phyloP scores from a whole-genome alignment of 352 stramenopile species.

The Phytophthora kernoviae region DNA sequence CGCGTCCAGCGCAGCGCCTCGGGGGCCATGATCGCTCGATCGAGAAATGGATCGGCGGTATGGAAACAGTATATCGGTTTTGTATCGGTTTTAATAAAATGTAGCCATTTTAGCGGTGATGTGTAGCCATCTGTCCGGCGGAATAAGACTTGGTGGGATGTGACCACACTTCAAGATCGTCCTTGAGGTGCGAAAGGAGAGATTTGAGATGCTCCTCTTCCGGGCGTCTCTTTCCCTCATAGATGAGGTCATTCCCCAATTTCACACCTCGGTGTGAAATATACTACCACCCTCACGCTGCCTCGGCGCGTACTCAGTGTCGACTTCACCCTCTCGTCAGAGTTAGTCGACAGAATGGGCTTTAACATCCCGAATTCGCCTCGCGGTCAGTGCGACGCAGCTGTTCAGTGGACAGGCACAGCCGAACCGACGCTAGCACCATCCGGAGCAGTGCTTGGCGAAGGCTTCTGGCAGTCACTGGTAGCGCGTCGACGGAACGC shows the following conservation, averaged over 20 bases:
- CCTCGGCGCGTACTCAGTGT: background rate
- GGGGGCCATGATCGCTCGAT: slow-evolving; percentile 16
- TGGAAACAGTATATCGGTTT: slow-evolving; percentile 15
- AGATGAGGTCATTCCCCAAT: slow-evolving; percentile 22
- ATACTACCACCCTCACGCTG: slow-evolving; percentile 3
- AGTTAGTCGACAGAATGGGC: slow-evolving; percentile 45
- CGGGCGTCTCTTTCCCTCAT: background rate
- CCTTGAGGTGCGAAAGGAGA: too few species aligned
- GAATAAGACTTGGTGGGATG: too few species aligned
- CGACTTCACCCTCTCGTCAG: slow-evolving; percentile 12
- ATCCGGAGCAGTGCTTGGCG: slow-evolving; percentile 13
- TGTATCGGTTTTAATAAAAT: background rate
- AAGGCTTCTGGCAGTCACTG: slow-evolving; percentile 31
- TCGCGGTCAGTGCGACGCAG: slow-evolving; percentile 11
- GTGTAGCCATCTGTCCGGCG: background rate
- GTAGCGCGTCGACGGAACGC: slow-evolving; percentile 56
- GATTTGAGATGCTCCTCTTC: slow-evolving; percentile 11
- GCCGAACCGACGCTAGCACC: slow-evolving; percentile 3
- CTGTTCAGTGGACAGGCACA: slow-evolving; percentile 14
- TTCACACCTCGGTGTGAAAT: slow-evolving; percentile 33
- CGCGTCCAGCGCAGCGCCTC: slow-evolving; percentile 34
- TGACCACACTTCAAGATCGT: too few species aligned
- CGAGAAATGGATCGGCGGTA: slow-evolving; percentile 17
- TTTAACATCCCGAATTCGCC: slow-evolving; percentile 73
- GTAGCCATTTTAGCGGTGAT: too few species aligned